Base-by-base conservation (phyloP, 495 filamentous ascomycete genomes). In the Pseudomonodictys pantanalensis region DNA sequence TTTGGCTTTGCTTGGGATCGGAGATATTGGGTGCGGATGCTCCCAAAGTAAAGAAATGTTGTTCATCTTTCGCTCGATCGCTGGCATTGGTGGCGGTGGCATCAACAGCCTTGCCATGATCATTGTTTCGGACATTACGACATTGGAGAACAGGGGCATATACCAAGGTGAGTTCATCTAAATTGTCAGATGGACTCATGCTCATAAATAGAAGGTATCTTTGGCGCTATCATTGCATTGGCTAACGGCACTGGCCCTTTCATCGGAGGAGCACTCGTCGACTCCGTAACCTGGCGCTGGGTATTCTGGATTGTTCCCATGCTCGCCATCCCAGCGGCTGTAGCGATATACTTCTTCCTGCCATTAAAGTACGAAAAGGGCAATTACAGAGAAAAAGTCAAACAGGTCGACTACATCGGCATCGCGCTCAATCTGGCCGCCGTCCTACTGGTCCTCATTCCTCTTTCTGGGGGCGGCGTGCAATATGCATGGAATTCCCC, bases 381-480 rank as follows among this genome's bases (percentile, higher is more conserved):
- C 59, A 64, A 70, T 15, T 51, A 71, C 28, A 20, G 35, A 24
- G 68, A 70, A 8, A 83, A 81, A 25, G 26, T 83, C 41, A 68
- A 73, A 26, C 76, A 78, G 26, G 84, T 86, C 46, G 83, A 86
- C 58, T 83, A 77, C 58, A 78, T 66, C 12, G 83, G 82, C 6
- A 63, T 81, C 6, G 38, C 80, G 7, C 71, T 77, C 1, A 80
- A 77, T 6, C 78, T 77, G 0, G 74, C 78, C 29, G 80, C 76
- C 0, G 76, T 85, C 28, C 76, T 85, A 22, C 78, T 84, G 48
- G 45, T 84, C 18, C 71, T 86, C 42, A 83, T 86, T 57, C 83
- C 84, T 15, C 78, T 86, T 26, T 85, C 82, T 11, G 84, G 82
- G 3, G 83, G 81, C 23, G 83, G 84, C 0, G 78, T 78, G 3